Conservation (phyloP, 2,329 filamentous ascomycete species). For the Sarocladiaceae sp. region DNA sequence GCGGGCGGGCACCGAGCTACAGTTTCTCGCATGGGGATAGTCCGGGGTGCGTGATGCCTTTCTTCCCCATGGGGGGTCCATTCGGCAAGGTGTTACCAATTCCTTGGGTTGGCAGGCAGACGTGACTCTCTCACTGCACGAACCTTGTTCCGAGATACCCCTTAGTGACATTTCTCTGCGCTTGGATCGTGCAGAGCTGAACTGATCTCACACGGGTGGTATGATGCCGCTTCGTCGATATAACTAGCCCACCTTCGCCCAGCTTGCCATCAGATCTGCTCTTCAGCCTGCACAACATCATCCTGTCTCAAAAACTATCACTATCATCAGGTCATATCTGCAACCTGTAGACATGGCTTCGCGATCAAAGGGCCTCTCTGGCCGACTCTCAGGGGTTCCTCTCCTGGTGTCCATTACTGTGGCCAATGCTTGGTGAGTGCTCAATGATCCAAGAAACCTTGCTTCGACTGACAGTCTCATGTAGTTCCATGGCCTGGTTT, state of each 20-base stretch:
- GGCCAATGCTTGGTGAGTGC: constrained; percentile 19
- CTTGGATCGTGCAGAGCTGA: neutral
- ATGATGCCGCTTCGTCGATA: neutral
- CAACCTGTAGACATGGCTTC: neutral
- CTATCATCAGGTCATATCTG: neutral
- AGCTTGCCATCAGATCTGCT: neutral
- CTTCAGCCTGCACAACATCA: neutral
- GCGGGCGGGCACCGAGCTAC: neutral
- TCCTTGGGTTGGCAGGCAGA: neutral
- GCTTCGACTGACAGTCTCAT: neutral
- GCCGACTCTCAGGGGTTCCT: constrained; percentile 17
- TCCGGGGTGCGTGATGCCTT: neutral
- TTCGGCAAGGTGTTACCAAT: neutral
- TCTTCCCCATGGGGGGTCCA: constrained; percentile 4
- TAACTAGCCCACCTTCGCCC: constrained; percentile 4
- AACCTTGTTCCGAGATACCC: no score
- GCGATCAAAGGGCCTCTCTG: constrained; percentile 12
- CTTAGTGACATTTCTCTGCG: neutral
- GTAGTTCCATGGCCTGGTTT: constrained; percentile 26
- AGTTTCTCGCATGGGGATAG: neutral
- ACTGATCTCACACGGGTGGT: neutral
- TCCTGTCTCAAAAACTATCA: neutral
- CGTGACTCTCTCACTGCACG: neutral
- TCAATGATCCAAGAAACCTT: neutral
- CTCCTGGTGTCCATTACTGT: constrained; percentile 21